These are phyloP conservation scores for Garcia nutans DNA, from an alignment of 345 rosid species.

Conservation along the genomic window DNA sequence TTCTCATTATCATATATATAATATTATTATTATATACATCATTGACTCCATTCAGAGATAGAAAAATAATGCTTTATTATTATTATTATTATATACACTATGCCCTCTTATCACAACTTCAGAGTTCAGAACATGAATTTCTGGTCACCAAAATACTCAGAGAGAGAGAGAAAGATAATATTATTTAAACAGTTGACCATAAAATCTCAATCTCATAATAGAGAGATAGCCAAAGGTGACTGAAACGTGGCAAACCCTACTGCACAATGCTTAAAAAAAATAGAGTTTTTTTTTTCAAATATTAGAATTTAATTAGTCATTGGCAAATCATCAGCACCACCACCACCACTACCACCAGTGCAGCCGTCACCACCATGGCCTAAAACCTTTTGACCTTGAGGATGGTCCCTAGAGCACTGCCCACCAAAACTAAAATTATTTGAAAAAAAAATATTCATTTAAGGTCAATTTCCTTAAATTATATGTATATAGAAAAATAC, in stretches of 20 bases:
- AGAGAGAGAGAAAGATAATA: neutral
- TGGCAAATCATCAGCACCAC: neutral
- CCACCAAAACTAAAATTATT: no score
- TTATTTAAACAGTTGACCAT: neutral
- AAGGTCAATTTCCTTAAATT: no score
- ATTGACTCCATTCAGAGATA: neutral
- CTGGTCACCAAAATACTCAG: neutral
- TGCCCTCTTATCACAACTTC: neutral
- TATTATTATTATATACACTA: no score
- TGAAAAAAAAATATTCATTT: no score
- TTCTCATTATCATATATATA: neutral
- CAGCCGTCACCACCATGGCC: neutral
- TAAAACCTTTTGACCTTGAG: neutral
- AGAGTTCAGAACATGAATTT: no score
- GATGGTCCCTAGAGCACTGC: neutral
- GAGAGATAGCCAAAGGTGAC: neutral
- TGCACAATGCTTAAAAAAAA: neutral
- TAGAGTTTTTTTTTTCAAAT: neutral
- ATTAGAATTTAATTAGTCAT: neutral
- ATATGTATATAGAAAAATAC: neutral
- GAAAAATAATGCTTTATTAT: no score
- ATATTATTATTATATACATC: neutral
- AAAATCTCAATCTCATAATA: neutral
- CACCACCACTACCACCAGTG: neutral
- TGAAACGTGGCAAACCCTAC: neutral